Evolutionary conservation across 805 yeast genomes (phyloP).

Genomic region (Kazachstania psychrophila): DNA sequence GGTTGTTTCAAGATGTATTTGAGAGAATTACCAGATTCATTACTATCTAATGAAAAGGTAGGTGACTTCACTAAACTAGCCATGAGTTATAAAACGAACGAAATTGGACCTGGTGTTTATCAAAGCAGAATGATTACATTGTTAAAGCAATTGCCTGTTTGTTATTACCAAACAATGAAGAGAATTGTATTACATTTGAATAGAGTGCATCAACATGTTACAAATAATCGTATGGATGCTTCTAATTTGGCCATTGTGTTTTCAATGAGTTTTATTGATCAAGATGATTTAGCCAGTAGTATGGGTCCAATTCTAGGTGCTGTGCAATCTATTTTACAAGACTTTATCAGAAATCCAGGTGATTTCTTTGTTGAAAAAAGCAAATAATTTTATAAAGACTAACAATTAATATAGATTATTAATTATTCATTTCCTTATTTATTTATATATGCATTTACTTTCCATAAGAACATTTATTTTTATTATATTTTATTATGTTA

Average conservation of each 20-base stretch:
- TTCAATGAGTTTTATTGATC: conserved; percentile 49
- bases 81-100: conserved; percentile 13
- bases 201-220: conserved; percentile 56
- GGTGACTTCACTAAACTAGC: conserved; percentile 41
- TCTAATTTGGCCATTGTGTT: conserved; percentile 87
- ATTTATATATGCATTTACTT: no score
- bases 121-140: conserved; percentile 21
- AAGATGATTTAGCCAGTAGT: conserved; percentile 34
- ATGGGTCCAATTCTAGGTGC: conserved; percentile 46
- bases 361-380: conserved; percentile 17
- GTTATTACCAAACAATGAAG: conserved; percentile 60
- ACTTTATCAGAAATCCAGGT: conserved; percentile 36
- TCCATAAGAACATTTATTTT: no score
- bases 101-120: conserved; percentile 20
- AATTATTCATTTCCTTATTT: no score
- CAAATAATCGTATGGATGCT: conserved; percentile 75
- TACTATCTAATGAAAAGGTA: conserved; percentile 59
- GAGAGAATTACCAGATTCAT: conserved; percentile 80
- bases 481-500: no score
- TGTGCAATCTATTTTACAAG: conserved; percentile 43
- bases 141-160: conserved; percentile 44
- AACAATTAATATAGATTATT: no score
- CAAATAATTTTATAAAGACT: no score
- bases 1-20: conserved; percentile 78
- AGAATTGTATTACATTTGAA: conserved; percentile 61